A percentile compares a stretch with the other conserved stretches of the same genome.
These are phyloP conservation scores for Lepraria neglecta DNA, from an alignment of 495 filamentous ascomycete species.

Conservation along the genomic window DNA sequence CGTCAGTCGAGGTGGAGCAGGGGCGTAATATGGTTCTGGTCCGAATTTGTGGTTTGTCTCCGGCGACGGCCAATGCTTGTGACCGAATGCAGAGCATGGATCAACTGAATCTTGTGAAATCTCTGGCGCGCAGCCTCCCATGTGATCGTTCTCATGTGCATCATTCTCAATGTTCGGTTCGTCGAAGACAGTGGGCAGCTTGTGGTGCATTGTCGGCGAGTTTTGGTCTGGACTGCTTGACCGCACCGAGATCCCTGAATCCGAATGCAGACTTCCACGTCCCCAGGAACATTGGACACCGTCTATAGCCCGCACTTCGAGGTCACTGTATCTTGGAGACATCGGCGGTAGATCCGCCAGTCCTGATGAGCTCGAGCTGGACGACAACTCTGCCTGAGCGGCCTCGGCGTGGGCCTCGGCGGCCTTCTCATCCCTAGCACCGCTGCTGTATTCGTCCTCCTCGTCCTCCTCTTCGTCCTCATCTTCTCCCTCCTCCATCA, in stretches of 20 bases:
- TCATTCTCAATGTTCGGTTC: conserved; percentile 1
- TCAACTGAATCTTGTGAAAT: conserved; percentile 1
- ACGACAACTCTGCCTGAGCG: conserved; percentile 13
- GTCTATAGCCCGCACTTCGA: conserved; percentile 24
- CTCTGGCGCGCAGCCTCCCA: conserved; percentile 11
- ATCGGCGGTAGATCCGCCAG: conserved; percentile 12
- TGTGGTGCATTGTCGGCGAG: conserved; percentile 26
- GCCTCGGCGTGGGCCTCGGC: conserved; percentile 10
- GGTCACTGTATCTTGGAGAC: conserved; percentile 26
- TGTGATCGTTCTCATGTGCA: background rate
- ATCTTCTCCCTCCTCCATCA: conserved; percentile 19
- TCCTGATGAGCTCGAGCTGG: conserved; percentile 14
- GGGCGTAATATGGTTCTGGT: conserved; percentile 26
- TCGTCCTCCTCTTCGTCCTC: conserved; percentile 19
- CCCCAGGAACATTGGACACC: conserved; percentile 19
- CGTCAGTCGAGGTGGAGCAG: conserved; percentile 6
- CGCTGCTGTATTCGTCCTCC: conserved; percentile 12
- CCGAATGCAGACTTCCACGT: conserved; percentile 25
- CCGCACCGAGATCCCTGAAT: conserved; percentile 28
- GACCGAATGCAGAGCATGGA: conserved; percentile 7
- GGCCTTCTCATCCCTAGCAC: conserved; percentile 15
- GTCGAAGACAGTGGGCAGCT: conserved; percentile 24
- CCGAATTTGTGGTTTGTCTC: conserved; percentile 12
- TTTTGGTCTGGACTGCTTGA: conserved; percentile 26
- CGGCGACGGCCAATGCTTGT: conserved; percentile 17